A percentile compares a stretch with the other conserved stretches of the same genome.
phyloP scores from a whole-genome alignment of 179 eudicot species.

The Heliamphora pulchella region DNA sequence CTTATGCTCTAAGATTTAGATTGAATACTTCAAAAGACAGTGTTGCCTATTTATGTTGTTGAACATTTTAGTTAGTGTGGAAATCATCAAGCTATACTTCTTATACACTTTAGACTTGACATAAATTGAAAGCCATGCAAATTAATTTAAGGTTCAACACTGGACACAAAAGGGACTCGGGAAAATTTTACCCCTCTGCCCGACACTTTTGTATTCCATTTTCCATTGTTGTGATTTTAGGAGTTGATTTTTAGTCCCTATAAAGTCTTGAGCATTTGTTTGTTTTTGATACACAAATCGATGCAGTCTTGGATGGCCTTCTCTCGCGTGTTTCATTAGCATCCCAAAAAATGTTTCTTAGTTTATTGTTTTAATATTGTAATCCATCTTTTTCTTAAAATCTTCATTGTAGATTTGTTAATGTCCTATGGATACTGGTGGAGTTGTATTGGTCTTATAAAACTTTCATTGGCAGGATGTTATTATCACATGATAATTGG shows the following conservation, averaged over 20 bases:
- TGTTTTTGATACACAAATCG: not conserved
- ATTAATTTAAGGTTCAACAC: too few relatives aligned
- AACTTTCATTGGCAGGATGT: not conserved
- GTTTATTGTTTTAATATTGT: not conserved
- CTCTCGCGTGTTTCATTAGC: not conserved
- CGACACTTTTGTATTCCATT: too few relatives aligned
- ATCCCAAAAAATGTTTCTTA: not conserved
- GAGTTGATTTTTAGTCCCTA: not conserved
- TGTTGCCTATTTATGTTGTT: too few relatives aligned
- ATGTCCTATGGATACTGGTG: not conserved
- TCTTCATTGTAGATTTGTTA: not conserved
- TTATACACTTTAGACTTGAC: too few relatives aligned
- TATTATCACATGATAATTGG: not conserved
- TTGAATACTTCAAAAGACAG: too few relatives aligned
- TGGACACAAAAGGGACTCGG: too few relatives aligned
- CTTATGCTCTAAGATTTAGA: too few relatives aligned
- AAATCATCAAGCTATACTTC: too few relatives aligned
- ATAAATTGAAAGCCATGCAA: too few relatives aligned
- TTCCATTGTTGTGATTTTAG: not conserved
- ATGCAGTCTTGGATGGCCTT: not conserved
- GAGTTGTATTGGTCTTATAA: not conserved
- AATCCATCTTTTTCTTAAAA: not conserved
- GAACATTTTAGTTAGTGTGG: too few relatives aligned
- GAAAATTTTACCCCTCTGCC: too few relatives aligned
- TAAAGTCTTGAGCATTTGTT: not conserved